These are phyloP conservation scores for Pseudogymnoascus sp. DNA, from an alignment of 2,329 filamentous ascomycete species.

Conservation along the genomic window DNA sequence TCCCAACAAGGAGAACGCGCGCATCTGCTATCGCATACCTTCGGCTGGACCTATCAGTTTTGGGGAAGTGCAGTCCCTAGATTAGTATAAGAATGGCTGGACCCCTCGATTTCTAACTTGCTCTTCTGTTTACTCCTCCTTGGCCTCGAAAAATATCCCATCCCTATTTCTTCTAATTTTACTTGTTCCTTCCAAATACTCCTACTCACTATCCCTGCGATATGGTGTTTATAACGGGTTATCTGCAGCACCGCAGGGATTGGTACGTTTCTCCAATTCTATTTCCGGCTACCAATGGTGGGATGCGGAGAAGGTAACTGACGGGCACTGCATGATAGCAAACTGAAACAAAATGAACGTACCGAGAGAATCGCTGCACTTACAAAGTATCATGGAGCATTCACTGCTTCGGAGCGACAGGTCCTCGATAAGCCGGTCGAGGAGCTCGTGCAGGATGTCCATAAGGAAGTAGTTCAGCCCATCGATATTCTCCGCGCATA, in stretches of 20 bases:
- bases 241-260: constrained; percentile 27
- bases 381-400: constrained; percentile 53
- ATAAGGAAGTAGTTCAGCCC: constrained; percentile 56
- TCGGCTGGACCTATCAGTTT: constrained; percentile 1
- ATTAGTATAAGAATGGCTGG: not conserved
- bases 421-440: constrained; percentile 68
- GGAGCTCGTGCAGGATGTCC: constrained; percentile 69
- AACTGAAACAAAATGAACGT: constrained; percentile 72
- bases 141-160: not conserved
- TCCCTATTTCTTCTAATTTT: not conserved
- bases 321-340: constrained; percentile 38
- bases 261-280: constrained; percentile 20
- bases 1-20: not conserved
- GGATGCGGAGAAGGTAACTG: not conserved
- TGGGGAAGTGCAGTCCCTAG: not conserved
- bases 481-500: constrained; percentile 74
- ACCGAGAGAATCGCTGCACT: constrained; percentile 60
- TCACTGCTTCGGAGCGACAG: constrained; percentile 55
- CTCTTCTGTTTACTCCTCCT: not conserved
- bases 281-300: constrained; percentile 2
- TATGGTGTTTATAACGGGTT: constrained; percentile 27
- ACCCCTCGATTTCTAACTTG: not conserved
- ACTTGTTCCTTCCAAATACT: not conserved
- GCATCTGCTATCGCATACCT: not conserved
- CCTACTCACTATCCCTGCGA: constrained; percentile 11